Evolutionary conservation across 2,329 filamentous ascomycete species (phyloP).

Genomic region (Talaromyces sp.): DNA sequence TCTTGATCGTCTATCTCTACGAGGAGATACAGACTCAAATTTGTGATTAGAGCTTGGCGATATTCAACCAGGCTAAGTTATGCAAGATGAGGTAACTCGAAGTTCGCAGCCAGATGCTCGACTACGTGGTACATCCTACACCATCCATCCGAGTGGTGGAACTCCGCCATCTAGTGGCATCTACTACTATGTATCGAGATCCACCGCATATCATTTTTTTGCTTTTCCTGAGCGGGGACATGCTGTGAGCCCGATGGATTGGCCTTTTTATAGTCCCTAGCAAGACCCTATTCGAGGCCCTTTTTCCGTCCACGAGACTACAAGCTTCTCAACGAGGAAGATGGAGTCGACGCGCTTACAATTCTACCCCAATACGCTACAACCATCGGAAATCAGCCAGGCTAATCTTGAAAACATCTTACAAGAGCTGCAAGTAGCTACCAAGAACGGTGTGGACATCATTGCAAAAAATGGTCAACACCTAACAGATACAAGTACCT

Average conservation of each 20-base stretch:
- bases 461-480: slow-evolving; percentile 26
- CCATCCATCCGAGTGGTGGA: slow-evolving; percentile 9
- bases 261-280: too few species aligned
- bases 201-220: background rate
- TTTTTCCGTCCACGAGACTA: background rate
- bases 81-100: background rate
- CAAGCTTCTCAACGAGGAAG: background rate
- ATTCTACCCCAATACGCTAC: slow-evolving; percentile 29
- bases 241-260: background rate
- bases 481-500: slow-evolving; percentile 24
- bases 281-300: background rate
- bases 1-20: background rate
- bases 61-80: background rate
- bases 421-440: slow-evolving; percentile 29
- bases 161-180: slow-evolving; percentile 2
- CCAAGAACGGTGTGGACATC: slow-evolving; percentile 27
- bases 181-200: background rate
- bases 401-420: slow-evolving; percentile 23
- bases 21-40: background rate
- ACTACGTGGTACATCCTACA: background rate
- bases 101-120: background rate
- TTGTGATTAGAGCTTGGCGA: background rate
- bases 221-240: background rate
- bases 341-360: slow-evolving; percentile 22
- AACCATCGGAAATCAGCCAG: slow-evolving; percentile 22